Conservation (phyloP, 2,329 filamentous ascomycete genomes). For the Verticillium klebahnii region DNA sequence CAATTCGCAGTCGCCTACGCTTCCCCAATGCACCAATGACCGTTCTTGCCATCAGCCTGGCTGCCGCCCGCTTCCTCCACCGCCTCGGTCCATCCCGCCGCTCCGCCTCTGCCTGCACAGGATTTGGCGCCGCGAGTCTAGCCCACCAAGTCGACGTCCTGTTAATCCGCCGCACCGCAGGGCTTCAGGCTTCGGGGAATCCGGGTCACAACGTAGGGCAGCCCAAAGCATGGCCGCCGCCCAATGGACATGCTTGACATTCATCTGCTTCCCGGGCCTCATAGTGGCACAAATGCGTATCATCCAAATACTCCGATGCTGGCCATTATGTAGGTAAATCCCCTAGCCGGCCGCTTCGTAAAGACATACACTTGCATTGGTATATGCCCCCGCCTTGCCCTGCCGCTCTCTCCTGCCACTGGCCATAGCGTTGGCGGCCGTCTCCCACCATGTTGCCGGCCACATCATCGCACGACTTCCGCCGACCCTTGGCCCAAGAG, state of each 20-base stretch:
- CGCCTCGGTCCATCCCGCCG: background rate
- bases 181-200: background rate
- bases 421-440: background rate
- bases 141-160: background rate
- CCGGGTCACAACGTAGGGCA: background rate
- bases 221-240: background rate
- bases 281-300: background rate
- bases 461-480: conserved; percentile 34
- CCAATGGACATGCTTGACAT: background rate
- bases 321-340: background rate
- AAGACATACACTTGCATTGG: background rate
- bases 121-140: no score
- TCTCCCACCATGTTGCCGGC: background rate
- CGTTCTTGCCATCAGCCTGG: background rate
- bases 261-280: background rate
- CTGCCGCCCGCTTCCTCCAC: background rate
- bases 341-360: background rate
- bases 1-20: background rate
- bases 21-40: background rate
- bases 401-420: background rate
- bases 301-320: background rate
- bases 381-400: background rate
- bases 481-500: conserved; percentile 53
- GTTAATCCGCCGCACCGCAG: background rate
- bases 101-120: background rate